A percentile compares a stretch with the other conserved stretches of the same genome.
Conservation (phyloP, 2,329 filamentous ascomycete genomes). For the Alternaria novae-zelandiae region DNA sequence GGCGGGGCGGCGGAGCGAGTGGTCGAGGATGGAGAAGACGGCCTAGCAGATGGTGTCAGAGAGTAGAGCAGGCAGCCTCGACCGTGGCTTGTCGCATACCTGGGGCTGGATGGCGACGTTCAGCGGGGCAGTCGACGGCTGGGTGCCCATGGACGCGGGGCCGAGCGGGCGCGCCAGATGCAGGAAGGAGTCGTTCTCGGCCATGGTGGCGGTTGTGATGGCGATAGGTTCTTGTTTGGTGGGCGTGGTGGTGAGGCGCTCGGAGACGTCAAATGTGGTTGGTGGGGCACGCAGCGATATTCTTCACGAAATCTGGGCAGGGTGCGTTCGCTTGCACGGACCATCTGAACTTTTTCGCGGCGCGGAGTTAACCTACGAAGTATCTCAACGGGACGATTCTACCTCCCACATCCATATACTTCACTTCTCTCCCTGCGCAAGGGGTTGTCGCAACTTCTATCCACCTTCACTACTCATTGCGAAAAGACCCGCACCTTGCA, state of each 20-base stretch:
- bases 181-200: slow-evolving; percentile 83
- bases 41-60: slow-evolving; percentile 51
- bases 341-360: slow-evolving; percentile 22
- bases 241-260: slow-evolving; percentile 16
- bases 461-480: no score
- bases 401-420: neutral
- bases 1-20: slow-evolving; percentile 88
- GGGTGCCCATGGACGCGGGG: slow-evolving; percentile 77
- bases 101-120: slow-evolving; percentile 95
- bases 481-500: neutral
- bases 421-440: neutral
- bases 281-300: slow-evolving; percentile 35
- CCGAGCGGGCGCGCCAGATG: slow-evolving; percentile 93
- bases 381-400: neutral
- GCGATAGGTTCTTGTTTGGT: neutral
- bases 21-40: slow-evolving; percentile 76
- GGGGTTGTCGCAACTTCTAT: no score
- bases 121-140: slow-evolving; percentile 87
- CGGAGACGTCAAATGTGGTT: slow-evolving; percentile 22
- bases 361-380: neutral
- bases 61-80: slow-evolving; percentile 5
- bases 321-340: slow-evolving; percentile 42
- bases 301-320: slow-evolving; percentile 41
- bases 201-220: slow-evolving; percentile 74
- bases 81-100: slow-evolving; percentile 60